Evolutionary conservation across 306 rosid genomes (phyloP).

Genomic region (Mucuna pruriens): DNA sequence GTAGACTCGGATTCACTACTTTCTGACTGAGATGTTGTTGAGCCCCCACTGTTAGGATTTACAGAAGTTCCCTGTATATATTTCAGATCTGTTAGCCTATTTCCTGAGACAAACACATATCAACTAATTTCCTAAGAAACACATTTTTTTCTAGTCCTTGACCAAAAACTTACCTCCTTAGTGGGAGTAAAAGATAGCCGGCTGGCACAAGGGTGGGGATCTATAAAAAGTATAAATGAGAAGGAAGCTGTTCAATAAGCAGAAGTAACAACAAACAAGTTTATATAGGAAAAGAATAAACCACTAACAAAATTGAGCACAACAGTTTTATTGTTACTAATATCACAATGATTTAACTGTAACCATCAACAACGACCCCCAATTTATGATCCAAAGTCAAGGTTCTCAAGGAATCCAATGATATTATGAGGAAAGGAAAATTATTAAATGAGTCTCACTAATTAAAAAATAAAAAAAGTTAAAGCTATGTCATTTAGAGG

Average conservation of each 20-base stretch:
- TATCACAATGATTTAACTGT: neutral
- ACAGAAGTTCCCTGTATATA: conserved; percentile 77
- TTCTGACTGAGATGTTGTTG: conserved; percentile 67
- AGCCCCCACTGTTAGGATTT: conserved; percentile 60
- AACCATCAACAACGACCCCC: neutral
- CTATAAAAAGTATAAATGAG: conserved; percentile 51
- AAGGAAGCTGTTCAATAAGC: conserved; percentile 35
- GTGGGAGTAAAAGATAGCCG: conserved; percentile 54
- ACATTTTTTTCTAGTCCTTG: neutral
- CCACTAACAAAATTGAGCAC: neutral
- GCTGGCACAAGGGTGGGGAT: conserved; percentile 60
- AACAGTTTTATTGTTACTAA: neutral
- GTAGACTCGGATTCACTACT: conserved; percentile 75
- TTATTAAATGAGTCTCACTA: neutral
- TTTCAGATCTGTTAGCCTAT: conserved; percentile 22
- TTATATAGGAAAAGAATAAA: conserved; percentile 16
- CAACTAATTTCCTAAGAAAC: conserved; percentile 5
- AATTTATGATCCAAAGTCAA: neutral
- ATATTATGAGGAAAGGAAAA: conserved; percentile 3
- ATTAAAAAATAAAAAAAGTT: neutral
- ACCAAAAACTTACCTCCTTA: conserved; percentile 67
- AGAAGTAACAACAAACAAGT: conserved; percentile 24
- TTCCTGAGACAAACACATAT: conserved; percentile 22
- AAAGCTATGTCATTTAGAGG: conserved; percentile 3
- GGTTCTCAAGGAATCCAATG: neutral